Conservation (phyloP, 2,329 filamentous ascomycete genomes). For the Clarireedia homoeocarpa region DNA sequence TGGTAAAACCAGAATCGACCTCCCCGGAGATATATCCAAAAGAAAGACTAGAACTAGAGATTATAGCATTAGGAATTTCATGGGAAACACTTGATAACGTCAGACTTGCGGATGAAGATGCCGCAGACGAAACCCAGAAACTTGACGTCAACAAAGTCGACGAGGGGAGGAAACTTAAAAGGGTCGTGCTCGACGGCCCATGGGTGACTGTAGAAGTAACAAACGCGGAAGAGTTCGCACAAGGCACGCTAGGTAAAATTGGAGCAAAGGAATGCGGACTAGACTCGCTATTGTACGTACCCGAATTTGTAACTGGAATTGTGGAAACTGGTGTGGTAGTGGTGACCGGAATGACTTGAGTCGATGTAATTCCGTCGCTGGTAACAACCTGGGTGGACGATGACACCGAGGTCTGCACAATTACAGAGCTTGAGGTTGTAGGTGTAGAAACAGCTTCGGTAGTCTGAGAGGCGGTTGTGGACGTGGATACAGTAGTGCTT, state of each 20-base stretch:
- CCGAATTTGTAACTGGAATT: slow-evolving; percentile 11
- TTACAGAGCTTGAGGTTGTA: background rate
- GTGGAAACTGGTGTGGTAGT: slow-evolving; percentile 6
- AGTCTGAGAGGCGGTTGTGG: no score
- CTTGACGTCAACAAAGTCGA: background rate
- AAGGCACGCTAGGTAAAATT: slow-evolving; percentile 1
- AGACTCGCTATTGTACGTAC: slow-evolving; percentile 16
- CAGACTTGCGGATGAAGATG: slow-evolving; percentile 3
- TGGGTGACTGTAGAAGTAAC: slow-evolving; percentile 1
- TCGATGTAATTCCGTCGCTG: background rate
- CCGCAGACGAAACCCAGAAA: background rate
- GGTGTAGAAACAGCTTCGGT: no score
- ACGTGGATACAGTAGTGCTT: no score
- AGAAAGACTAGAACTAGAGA: slow-evolving; percentile 7
- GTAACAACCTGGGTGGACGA: background rate
- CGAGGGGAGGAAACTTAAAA: background rate
- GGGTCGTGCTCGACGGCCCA: slow-evolving; percentile 5
- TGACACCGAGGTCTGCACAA: background rate
- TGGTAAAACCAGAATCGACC: background rate
- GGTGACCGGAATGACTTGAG: background rate
- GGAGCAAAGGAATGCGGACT: slow-evolving; percentile 16
- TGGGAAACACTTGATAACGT: background rate
- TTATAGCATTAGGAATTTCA: background rate
- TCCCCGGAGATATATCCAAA: slow-evolving; percentile 1
- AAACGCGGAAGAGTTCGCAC: slow-evolving; percentile 2